phyloP scores from a whole-genome alignment of 148 eudicot species.

The Camellia sinensis region DNA sequence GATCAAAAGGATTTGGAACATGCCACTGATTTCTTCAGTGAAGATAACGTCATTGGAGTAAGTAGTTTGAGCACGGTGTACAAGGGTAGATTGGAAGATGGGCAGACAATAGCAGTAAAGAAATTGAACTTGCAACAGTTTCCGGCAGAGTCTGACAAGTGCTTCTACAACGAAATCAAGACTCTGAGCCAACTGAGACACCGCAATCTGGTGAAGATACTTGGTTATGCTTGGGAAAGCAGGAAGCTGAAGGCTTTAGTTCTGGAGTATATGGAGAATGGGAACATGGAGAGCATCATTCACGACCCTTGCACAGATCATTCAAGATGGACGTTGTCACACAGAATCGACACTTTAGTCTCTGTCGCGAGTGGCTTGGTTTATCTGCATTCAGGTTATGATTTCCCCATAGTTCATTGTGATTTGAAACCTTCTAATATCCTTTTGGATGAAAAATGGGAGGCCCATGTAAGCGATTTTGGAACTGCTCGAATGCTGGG shows the following conservation, averaged over 20 bases:
- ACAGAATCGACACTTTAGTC: conserved; percentile 51
- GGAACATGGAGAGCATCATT: conserved; percentile 66
- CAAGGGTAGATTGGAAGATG: conserved; percentile 63
- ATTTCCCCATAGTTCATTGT: conserved; percentile 77
- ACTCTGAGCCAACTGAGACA: conserved; percentile 67
- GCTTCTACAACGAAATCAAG: conserved; percentile 69
- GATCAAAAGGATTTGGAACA: conserved; percentile 49
- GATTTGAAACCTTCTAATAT: conserved; percentile 93
- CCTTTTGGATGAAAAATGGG: conserved; percentile 67
- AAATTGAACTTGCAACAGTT: conserved; percentile 62
- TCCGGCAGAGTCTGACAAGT: conserved; percentile 64
- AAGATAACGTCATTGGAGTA: conserved; percentile 51
- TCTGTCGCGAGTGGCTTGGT: conserved; percentile 65
- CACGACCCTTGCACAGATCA: conserved; percentile 42
- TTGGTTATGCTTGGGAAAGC: conserved; percentile 98
- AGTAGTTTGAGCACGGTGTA: conserved; percentile 77
- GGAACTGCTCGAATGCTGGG: conserved; percentile 90
- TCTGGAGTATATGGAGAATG: conserved; percentile 87
- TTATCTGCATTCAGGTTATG: conserved; percentile 84
- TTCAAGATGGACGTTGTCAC: conserved; percentile 48
- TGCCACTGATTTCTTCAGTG: conserved; percentile 60
- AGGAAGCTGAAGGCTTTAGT: conserved; percentile 69
- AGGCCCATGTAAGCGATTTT: conserved; percentile 85
- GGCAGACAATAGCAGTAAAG: conserved; percentile 60
- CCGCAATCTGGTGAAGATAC: conserved; percentile 76